These are phyloP conservation scores for Suhomyces kunorum DNA, from an alignment of 1,139 yeast species.

Conservation along the genomic window DNA sequence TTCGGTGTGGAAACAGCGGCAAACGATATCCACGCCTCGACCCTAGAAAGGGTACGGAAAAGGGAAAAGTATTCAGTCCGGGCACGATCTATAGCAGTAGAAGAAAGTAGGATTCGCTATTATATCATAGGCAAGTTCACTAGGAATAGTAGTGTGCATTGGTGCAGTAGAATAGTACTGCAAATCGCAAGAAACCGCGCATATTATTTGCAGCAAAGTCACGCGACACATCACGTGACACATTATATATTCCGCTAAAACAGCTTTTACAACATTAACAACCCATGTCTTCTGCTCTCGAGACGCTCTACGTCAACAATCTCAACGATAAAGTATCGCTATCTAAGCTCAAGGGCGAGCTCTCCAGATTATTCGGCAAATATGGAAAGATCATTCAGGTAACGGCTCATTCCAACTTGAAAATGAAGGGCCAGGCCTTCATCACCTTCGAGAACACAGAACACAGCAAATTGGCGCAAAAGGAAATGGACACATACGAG, in stretches of 20 bases:
- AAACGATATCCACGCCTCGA: too few species aligned
- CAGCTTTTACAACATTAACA: neutral
- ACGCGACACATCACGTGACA: neutral
- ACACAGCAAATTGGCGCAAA: slow-evolving; percentile 53
- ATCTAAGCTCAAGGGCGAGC: slow-evolving; percentile 47
- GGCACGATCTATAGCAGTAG: too few species aligned
- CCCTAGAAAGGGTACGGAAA: too few species aligned
- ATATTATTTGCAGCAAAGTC: too few species aligned
- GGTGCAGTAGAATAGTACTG: too few species aligned
- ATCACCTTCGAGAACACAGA: slow-evolving; percentile 54
- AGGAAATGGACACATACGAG: slow-evolving; percentile 40
- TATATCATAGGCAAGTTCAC: too few species aligned
- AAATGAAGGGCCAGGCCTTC: slow-evolving; percentile 85
- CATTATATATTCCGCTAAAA: too few species aligned
- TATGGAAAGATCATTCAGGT: slow-evolving; percentile 57
- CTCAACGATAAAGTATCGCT: slow-evolving; percentile 69
- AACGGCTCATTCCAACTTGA: slow-evolving; percentile 60
- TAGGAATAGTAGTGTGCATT: too few species aligned
- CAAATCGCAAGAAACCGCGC: too few species aligned
- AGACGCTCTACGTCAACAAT: slow-evolving; percentile 63
- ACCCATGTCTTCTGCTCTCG: slow-evolving; percentile 18
- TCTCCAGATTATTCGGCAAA: slow-evolving; percentile 42
- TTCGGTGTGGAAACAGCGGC: too few species aligned
- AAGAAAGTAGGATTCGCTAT: too few species aligned
- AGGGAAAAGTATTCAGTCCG: too few species aligned